A percentile compares a stretch with the other conserved stretches of the same genome.
These are phyloP conservation scores for Botryotinia convoluta DNA, from an alignment of 2,329 filamentous ascomycete genomes.

Conservation along the genomic window DNA sequence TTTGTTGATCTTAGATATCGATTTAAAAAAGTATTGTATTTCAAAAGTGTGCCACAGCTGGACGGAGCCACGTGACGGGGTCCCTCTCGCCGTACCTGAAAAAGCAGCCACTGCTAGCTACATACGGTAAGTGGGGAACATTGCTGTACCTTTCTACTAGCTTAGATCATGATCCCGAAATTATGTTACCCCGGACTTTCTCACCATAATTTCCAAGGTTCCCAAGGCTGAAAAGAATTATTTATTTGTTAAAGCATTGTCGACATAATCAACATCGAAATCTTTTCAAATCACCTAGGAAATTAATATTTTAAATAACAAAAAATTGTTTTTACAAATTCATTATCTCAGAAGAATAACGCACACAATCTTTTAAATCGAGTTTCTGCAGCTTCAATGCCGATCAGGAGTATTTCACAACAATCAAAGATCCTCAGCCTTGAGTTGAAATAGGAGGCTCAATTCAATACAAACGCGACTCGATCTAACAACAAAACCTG, in stretches of 20 bases:
- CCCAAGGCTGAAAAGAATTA: slow-evolving; percentile 1
- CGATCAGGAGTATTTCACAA: neutral
- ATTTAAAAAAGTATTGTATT: too few species aligned
- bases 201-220: slow-evolving; percentile 11
- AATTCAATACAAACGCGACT: neutral
- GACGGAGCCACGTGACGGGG: neutral
- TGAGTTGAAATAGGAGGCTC: slow-evolving; percentile 12
- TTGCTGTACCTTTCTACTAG: neutral
- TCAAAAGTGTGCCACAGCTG: neutral
- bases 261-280: neutral
- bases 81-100: neutral
- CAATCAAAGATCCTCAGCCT: slow-evolving; percentile 11
- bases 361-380: neutral
- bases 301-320: neutral
- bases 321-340: neutral
- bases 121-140: neutral
- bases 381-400: neutral
- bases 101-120: neutral
- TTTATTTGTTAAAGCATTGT: neutral
- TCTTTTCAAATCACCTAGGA: neutral
- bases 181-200: slow-evolving; percentile 9
- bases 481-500: neutral
- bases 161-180: slow-evolving; percentile 1
- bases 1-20: too few species aligned
- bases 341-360: neutral